Evolutionary conservation across 2,329 filamentous ascomycete genomes (phyloP).

Genomic region (Apiospora kogelbergensis): DNA sequence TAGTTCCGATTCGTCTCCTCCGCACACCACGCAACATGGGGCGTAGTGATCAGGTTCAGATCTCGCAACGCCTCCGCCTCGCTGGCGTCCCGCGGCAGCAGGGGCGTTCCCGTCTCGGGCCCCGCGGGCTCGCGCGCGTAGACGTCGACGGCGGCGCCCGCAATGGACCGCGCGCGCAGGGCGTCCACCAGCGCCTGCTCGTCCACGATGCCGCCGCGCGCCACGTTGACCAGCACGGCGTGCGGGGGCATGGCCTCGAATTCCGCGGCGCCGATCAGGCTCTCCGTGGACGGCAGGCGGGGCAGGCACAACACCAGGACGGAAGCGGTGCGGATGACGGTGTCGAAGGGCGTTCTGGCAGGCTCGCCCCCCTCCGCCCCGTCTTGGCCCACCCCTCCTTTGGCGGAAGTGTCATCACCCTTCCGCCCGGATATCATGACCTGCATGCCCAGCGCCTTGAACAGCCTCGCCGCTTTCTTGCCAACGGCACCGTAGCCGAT

Average conservation of each 20-base stretch:
- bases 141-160: constrained; percentile 30
- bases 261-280: constrained; percentile 25
- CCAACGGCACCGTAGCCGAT: constrained; percentile 33
- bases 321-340: constrained; percentile 22
- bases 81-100: constrained; percentile 11
- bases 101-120: constrained; percentile 21
- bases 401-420: constrained; percentile 16
- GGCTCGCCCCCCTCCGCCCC: not conserved
- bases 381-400: no score
- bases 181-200: constrained; percentile 28
- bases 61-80: constrained; percentile 17
- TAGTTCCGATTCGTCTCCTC: constrained; percentile 23
- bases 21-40: constrained; percentile 32
- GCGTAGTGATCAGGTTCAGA: constrained; percentile 31
- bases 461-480: constrained; percentile 21
- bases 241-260: constrained; percentile 23
- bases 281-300: constrained; percentile 27
- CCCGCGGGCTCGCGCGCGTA: constrained; percentile 28
- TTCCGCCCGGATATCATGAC: constrained; percentile 28
- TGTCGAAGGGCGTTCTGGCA: constrained; percentile 25
- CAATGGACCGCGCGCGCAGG: constrained; percentile 26
- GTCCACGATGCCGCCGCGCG: constrained; percentile 32
- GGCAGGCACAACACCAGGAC: constrained; percentile 30
- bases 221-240: constrained; percentile 30
- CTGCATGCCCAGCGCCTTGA: constrained; percentile 27